phyloP scores from a whole-genome alignment of 352 stramenopile genomes.

The Phytophthora fragariaefolia region DNA sequence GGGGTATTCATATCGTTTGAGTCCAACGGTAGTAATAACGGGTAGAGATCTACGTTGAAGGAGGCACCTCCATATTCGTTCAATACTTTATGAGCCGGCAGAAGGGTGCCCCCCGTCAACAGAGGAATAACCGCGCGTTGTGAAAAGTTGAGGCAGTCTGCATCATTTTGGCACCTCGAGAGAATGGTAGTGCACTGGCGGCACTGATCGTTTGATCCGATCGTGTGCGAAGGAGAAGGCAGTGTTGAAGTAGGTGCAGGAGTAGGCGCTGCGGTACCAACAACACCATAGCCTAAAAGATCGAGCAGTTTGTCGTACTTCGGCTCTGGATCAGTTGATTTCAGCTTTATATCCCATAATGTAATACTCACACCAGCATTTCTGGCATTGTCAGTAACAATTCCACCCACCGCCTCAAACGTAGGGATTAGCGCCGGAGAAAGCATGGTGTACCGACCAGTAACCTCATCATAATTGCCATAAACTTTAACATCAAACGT shows the following conservation, averaged over 20 bases:
- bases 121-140: neutral
- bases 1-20: neutral
- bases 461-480: conserved; percentile 10
- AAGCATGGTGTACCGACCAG: conserved; percentile 12
- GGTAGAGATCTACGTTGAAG: conserved; percentile 10
- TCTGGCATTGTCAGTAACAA: neutral
- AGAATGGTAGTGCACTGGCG: conserved; percentile 9
- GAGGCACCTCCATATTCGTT: conserved; percentile 1
- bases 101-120: too few relatives aligned
- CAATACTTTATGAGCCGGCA: too few relatives aligned
- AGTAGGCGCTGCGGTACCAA: neutral
- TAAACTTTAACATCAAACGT: conserved; percentile 8
- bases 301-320: conserved; percentile 15
- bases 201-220: conserved; percentile 8
- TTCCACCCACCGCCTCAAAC: conserved; percentile 3
- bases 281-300: conserved; percentile 11
- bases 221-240: neutral
- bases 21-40: neutral
- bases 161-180: conserved; percentile 5
- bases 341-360: neutral
- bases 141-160: conserved; percentile 4
- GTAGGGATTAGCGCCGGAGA: neutral
- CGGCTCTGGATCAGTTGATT: neutral
- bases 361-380: conserved; percentile 1
- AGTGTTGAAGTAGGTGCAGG: neutral